These are phyloP conservation scores for Candida glaebosa DNA, from an alignment of 805 yeast species.

Conservation along the genomic window DNA sequence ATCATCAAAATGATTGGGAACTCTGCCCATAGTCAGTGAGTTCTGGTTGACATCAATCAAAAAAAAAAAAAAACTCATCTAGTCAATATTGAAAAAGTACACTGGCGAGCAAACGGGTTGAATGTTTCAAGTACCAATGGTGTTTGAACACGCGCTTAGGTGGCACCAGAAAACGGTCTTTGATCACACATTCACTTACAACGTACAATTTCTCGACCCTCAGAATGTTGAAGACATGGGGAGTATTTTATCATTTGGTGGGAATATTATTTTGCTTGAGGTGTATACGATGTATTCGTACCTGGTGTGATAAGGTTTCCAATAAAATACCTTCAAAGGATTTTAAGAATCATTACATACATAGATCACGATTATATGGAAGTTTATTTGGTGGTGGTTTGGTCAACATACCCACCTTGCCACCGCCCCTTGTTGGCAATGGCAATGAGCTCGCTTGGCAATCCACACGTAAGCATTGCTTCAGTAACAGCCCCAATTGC, in stretches of 20 bases:
- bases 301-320: neutral
- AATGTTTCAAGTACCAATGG: neutral
- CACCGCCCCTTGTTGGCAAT: too few relatives aligned
- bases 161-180: neutral
- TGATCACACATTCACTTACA: neutral
- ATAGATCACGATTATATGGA: neutral
- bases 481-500: too few relatives aligned
- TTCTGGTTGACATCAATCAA: too few relatives aligned
- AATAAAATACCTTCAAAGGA: neutral
- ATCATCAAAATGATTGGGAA: too few relatives aligned
- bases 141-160: neutral
- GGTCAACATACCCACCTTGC: too few relatives aligned
- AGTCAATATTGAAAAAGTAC: too few relatives aligned
- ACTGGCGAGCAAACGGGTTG: too few relatives aligned
- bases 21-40: too few relatives aligned
- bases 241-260: neutral
- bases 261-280: neutral
- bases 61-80: too few relatives aligned
- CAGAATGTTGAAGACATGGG: neutral
- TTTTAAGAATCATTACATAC: neutral
- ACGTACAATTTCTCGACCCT: neutral
- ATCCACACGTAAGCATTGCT: too few relatives aligned
- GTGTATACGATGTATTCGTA: neutral
- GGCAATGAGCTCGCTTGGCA: too few relatives aligned
- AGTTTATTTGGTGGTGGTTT: too few relatives aligned